Evolutionary conservation across 2,329 filamentous ascomycete species (phyloP).

Genomic region (Fusarium euwallaceae): DNA sequence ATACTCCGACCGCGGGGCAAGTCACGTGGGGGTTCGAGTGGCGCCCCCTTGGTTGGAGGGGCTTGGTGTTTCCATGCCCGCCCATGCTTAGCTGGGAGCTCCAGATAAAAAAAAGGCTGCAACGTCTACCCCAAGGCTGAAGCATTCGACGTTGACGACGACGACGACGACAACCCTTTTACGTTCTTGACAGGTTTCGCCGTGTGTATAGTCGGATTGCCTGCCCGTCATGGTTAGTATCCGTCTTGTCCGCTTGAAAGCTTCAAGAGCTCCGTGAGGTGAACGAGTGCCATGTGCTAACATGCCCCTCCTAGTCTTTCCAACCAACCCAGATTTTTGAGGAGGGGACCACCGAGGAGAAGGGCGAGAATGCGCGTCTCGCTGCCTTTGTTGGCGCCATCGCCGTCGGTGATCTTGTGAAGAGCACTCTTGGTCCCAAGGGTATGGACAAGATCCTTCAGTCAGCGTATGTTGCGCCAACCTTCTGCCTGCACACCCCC

Average conservation of each 20-base stretch:
- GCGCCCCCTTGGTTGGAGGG: constrained; percentile 44
- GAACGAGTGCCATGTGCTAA: constrained; percentile 33
- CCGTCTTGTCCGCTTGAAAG: not conserved
- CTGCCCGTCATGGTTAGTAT: constrained; percentile 46
- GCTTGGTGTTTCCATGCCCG: constrained; percentile 37
- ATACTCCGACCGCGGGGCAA: constrained; percentile 54
- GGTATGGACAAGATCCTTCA: constrained; percentile 99
- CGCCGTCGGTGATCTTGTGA: constrained; percentile 95
- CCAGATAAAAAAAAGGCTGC: constrained; percentile 47
- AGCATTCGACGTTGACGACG: constrained; percentile 43
- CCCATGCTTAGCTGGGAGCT: constrained; percentile 44
- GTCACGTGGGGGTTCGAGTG: constrained; percentile 52
- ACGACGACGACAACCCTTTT: constrained; percentile 40
- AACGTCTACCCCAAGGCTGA: constrained; percentile 48
- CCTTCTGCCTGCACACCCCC: constrained; percentile 25
- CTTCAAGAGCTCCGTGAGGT: not conserved
- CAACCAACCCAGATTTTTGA: constrained; percentile 98
- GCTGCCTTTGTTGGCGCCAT: constrained; percentile 99
- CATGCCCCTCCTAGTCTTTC: constrained; percentile 64
- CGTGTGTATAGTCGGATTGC: constrained; percentile 35
- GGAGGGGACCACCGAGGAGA: constrained; percentile 96
- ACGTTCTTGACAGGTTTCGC: constrained; percentile 41
- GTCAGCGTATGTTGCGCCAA: constrained; percentile 78
- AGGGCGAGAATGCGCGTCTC: constrained; percentile 98
- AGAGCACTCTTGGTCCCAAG: constrained; percentile 96